Base-by-base conservation (phyloP, 1,139 yeast species). In the Candida labiduridarum region DNA sequence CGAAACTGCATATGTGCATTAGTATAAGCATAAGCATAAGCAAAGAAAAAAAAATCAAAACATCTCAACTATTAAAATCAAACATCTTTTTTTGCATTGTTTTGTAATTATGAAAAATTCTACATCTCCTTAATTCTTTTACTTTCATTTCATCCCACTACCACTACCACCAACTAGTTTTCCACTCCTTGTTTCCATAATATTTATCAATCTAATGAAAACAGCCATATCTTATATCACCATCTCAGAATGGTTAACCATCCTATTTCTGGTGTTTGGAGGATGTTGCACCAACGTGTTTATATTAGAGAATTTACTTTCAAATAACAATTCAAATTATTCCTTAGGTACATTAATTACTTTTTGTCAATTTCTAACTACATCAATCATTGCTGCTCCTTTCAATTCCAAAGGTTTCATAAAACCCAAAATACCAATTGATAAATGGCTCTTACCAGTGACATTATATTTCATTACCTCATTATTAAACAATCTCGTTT, bases 261-360 rank as follows among this genome's bases (percentile, higher is more conserved):
- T 57, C 14, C 18, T 69, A 15, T 62, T 61, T 6, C 74, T 81
- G 45, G 82, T 85, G 18, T 83, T 85, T 60, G 88, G 89, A 0
- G 91, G 94, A 2, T 87, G 94, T 60, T 87, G 94, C 59, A 71
- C 83, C 29, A 87, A 85, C 64, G 92, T 85, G 33, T 73, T 82
- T 55, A 74, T 86, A 0, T 67, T 87, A 44, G 94, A 87, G 61
- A 66, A 73, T 40, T 69, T 86, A 18, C 67, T 85, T n/a, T 47
- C 57, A 12, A 50, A 49, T 36, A 52, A 50, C 34, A 42, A 46
- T 27, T 55, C 49, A 44, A 41, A 44, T 6, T 39, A 45, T 44
- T 34, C 51, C 2, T 40, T 64, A 8, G 85, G 87, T 3, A 72
- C 72, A 14, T 63, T 83, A 10, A 70, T 87, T 15, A 86, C 92